These are phyloP conservation scores for Pseudozyma sp. DNA, from an alignment of 1,284 basidiomycete genomes.

Conservation along the genomic window DNA sequence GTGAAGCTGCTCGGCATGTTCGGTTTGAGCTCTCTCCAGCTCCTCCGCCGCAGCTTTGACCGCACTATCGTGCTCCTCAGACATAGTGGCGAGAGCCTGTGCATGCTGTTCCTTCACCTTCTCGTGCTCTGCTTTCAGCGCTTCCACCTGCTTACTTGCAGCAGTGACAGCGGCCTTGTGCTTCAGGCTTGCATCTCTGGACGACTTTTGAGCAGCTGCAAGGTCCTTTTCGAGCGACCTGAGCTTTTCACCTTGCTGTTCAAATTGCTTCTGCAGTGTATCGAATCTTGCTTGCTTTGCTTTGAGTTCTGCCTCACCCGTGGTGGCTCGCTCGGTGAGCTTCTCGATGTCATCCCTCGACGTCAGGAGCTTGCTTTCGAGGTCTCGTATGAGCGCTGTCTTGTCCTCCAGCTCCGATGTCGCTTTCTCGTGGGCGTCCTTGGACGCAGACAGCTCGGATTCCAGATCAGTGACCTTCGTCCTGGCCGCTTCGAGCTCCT, in stretches of 20 bases:
- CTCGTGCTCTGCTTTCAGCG: constrained; percentile 24
- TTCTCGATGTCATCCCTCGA: constrained; percentile 13
- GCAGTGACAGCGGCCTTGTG: constrained; percentile 29
- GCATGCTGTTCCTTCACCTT: constrained; percentile 19
- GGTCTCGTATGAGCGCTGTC: constrained; percentile 3
- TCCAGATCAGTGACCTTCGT: constrained; percentile 21
- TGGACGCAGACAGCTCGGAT: constrained; percentile 16
- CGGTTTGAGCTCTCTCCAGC: constrained; percentile 19
- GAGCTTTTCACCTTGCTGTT: constrained; percentile 17
- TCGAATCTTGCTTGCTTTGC: constrained; percentile 24
- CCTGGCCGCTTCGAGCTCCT: constrained; percentile 15
- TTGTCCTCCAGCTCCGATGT: constrained; percentile 23
- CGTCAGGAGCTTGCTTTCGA: constrained; percentile 30
- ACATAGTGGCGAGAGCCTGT: constrained; percentile 5
- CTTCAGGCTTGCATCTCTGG: constrained; percentile 25
- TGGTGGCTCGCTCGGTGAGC: constrained; percentile 18
- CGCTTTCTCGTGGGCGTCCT: constrained; percentile 4
- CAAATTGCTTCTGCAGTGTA: constrained; percentile 18
- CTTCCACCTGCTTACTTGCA: constrained; percentile 13
- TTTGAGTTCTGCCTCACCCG: constrained; percentile 25
- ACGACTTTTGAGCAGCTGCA: constrained; percentile 33
- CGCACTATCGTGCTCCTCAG: constrained; percentile 20
- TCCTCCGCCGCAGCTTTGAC: constrained; percentile 11
- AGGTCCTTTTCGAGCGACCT: constrained; percentile 32
- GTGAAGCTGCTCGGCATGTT: constrained; percentile 9